Evolutionary conservation across 2,329 filamentous ascomycete genomes (phyloP), one percentile per base, ranked within the genome.

Genomic region (Dendryphion nanum): DNA sequence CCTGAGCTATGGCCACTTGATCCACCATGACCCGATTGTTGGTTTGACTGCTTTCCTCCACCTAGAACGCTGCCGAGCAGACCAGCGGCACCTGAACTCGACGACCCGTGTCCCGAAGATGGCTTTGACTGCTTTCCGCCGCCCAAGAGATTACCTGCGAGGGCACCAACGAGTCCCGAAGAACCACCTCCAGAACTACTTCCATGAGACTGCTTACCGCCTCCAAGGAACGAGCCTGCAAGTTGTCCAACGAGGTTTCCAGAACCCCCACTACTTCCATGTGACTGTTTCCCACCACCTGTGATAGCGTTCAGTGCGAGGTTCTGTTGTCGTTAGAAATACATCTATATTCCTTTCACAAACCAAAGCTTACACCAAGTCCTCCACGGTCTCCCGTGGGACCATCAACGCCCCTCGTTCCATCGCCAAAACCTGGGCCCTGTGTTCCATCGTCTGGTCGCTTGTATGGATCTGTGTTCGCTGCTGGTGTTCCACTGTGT

Each of bases 391-490:
- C 82, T 21, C 78, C 75, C 18, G 70, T 67, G 18, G 70, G 72
- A 4, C 77, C 77, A 46, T 76, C 74, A 15, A 69, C 54, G 36
- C 73, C 75, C 51, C 77, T 69, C 39, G 70, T 70, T 23, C 70
- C 73, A 29, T 76, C 75, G 18, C 41, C 54, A 10, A 41, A 47
- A 8, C 52, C 30, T 50, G 57, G 50, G n/a, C 61, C 48, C 30
- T 57, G 44, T 41, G 52, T 30, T 35, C 53, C 6, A 72, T 75
- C 66, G 77, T 64, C 42, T 77, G 63, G 64, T 37, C 50, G 68
- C 41, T 79, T 78, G 63, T 83, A 85, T 4, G 82, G 82, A 52
- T 85, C 81, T 15, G 83, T 78, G 43, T 61, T 53, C 30, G 62
- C 57, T 18, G 58, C 59, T 18, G 66, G 57, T 45, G 68, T 51